A percentile compares a stretch with the other conserved stretches of the same genome.
Evolutionary conservation across 768 basidiomycete species (phyloP).

Genomic region (Tricholoma furcatifolium): DNA sequence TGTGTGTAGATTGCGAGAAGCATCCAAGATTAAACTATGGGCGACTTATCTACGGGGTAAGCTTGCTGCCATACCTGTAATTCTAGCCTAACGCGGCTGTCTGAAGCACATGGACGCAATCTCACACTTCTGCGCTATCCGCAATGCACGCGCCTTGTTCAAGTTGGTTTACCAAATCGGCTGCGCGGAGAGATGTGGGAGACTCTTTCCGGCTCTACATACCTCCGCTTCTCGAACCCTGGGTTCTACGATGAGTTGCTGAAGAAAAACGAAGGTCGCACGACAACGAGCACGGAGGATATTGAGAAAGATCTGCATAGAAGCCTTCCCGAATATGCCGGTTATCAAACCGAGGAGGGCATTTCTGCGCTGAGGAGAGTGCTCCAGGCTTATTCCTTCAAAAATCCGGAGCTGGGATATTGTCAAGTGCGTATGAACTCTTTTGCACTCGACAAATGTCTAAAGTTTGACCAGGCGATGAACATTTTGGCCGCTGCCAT

Average conservation of each 20-base stretch:
- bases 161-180: constrained; percentile 93
- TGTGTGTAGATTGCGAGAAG: constrained; percentile 69
- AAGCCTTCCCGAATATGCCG: constrained; percentile 94
- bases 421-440: constrained; percentile 63
- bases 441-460: not conserved
- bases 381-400: constrained; percentile 92
- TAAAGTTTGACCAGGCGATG: constrained; percentile 70
- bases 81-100: constrained; percentile 5
- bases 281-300: constrained; percentile 90
- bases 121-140: constrained; percentile 96
- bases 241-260: constrained; percentile 78
- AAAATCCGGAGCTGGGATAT: constrained; percentile 92
- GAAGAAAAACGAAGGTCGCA: constrained; percentile 72
- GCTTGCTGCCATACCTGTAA: constrained; percentile 17
- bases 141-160: constrained; percentile 93
- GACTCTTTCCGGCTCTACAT: constrained; percentile 90
- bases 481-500: constrained; percentile 97
- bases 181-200: constrained; percentile 99
- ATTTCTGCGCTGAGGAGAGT: constrained; percentile 85
- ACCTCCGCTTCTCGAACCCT: constrained; percentile 83
- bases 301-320: constrained; percentile 98
- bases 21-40: constrained; percentile 96
- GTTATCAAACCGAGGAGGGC: constrained; percentile 89
- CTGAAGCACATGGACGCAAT: constrained; percentile 85
- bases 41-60: constrained; percentile 78